Conservation (phyloP, 805 yeast species). For the Kuraishia molischiana region DNA sequence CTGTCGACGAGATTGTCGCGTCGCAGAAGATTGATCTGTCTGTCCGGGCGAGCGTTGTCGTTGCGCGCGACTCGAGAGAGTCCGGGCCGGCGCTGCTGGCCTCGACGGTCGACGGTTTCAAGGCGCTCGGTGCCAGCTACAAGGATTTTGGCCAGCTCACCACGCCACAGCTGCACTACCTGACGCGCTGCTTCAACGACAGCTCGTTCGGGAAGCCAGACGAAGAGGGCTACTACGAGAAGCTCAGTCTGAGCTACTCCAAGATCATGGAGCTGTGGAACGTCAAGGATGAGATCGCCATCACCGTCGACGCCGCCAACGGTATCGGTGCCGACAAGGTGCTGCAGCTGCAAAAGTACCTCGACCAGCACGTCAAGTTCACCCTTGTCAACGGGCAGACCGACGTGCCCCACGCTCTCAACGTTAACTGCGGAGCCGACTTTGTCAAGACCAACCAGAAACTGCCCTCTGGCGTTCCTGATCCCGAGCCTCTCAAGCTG, state of each 20-base stretch:
- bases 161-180: conserved; percentile 90
- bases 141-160: conserved; percentile 65
- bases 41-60: conserved; percentile 36
- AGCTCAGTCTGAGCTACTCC: conserved; percentile 45
- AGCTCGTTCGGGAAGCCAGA: conserved; percentile 46
- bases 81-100: conserved; percentile 61
- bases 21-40: conserved; percentile 36
- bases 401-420: conserved; percentile 46
- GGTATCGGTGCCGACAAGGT: conserved; percentile 92
- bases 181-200: conserved; percentile 69
- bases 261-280: conserved; percentile 25
- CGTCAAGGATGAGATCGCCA: conserved; percentile 20
- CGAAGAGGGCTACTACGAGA: conserved; percentile 61
- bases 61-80: conserved; percentile 85
- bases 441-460: conserved; percentile 84
- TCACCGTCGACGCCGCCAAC: conserved; percentile 85
- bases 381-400: conserved; percentile 44
- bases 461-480: conserved; percentile 50
- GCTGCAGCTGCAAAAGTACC: conserved; percentile 26
- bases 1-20: conserved; percentile 26
- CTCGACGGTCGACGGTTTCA: conserved; percentile 54
- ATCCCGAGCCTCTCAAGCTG: conserved; percentile 34
- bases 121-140: conserved; percentile 30
- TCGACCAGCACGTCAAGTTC: conserved; percentile 30
- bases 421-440: conserved; percentile 89